Percentiles rank a stretch among this genome's conserved stretches.
phyloP scores from a whole-genome alignment of 257 asterid genomes.

The Solanum etuberosum region DNA sequence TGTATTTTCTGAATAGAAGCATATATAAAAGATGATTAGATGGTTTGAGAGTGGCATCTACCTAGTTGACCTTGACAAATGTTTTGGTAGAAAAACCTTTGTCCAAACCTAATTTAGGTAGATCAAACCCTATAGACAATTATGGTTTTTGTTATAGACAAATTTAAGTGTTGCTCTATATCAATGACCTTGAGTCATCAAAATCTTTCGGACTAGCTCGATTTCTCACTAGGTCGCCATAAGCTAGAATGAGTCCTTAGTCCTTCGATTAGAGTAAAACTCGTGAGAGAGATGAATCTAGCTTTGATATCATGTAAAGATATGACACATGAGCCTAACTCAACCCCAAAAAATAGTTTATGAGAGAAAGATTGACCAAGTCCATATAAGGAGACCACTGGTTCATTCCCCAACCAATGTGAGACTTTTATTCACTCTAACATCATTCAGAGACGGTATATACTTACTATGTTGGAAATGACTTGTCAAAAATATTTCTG shows the following conservation, averaged over 20 bases:
- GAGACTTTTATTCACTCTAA: too few relatives aligned
- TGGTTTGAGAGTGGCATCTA: not conserved
- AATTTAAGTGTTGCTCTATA: not conserved
- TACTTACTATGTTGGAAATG: too few relatives aligned
- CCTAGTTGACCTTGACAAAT: not conserved
- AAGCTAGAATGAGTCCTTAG: too few relatives aligned
- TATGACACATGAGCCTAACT: too few relatives aligned
- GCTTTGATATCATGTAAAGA: too few relatives aligned
- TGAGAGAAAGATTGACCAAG: too few relatives aligned
- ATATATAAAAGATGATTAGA: not conserved
- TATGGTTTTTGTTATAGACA: not conserved
- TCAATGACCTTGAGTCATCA: not conserved
- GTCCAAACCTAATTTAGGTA: not conserved
- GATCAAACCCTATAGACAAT: not conserved
- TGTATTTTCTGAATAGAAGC: not conserved
- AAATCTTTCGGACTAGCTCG: not conserved
- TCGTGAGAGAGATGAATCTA: not conserved
- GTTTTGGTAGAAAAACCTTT: not conserved
- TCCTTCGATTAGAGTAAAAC: not conserved
- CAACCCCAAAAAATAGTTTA: too few relatives aligned
- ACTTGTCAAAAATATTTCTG: too few relatives aligned
- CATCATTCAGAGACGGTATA: too few relatives aligned
- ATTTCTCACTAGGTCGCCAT: not conserved
- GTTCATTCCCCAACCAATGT: too few relatives aligned
- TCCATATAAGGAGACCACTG: too few relatives aligned